Conservation (phyloP, 2,329 filamentous ascomycete species). For the Pyrenophora teres region DNA sequence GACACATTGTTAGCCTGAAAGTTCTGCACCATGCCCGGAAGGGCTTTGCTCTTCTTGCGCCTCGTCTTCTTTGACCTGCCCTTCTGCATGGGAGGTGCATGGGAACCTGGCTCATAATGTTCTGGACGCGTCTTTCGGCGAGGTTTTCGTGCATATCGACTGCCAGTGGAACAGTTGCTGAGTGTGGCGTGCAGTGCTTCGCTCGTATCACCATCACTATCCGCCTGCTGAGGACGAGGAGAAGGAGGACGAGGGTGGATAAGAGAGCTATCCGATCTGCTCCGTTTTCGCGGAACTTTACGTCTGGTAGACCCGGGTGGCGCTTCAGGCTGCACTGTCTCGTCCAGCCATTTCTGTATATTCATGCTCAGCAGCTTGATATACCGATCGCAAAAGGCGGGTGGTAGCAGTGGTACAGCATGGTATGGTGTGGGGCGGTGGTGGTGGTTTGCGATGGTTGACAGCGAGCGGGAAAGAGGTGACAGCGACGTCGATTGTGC, state of each 20-base stretch:
- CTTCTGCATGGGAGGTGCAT: conserved; percentile 21
- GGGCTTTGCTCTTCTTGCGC: conserved; percentile 44
- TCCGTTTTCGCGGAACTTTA: conserved; percentile 40
- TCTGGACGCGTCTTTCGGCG: conserved; percentile 55
- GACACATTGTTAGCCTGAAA: conserved; percentile 54
- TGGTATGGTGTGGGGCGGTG: conserved; percentile 9
- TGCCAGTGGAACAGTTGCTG: conserved; percentile 21
- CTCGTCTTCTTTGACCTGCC: conserved; percentile 41
- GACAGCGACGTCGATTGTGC: neutral
- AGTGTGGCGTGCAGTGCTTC: conserved; percentile 20
- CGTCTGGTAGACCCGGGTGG: conserved; percentile 26
- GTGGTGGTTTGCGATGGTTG: conserved; percentile 10
- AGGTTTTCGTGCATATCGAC: conserved; percentile 50
- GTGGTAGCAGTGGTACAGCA: conserved; percentile 35
- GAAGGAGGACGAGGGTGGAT: conserved; percentile 29
- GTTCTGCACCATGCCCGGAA: conserved; percentile 44
- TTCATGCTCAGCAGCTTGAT: conserved; percentile 45
- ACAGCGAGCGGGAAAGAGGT: conserved; percentile 13
- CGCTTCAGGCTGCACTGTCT: conserved; percentile 45
- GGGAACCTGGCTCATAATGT: conserved; percentile 46
- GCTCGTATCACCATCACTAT: conserved; percentile 17
- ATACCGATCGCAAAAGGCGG: conserved; percentile 6
- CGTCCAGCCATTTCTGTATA: conserved; percentile 52
- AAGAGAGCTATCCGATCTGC: conserved; percentile 49
- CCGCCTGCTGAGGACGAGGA: conserved; percentile 12